Evolutionary conservation across 2,329 filamentous ascomycete species (phyloP).

Genomic region (Plectosphaerella sp.): DNA sequence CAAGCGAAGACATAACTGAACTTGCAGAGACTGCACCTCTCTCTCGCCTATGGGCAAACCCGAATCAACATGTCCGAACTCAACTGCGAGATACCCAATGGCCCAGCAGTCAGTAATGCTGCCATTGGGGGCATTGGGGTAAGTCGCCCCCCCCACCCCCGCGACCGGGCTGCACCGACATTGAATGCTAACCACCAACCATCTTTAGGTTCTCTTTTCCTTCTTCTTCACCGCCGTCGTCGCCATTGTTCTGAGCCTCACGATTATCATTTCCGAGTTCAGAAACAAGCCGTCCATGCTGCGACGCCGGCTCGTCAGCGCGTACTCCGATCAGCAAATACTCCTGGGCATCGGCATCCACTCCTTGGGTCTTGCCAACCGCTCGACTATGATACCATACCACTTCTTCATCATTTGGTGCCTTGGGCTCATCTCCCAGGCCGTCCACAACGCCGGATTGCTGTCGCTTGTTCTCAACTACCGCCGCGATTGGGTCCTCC

Average conservation of each 20-base stretch:
- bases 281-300: constrained; percentile 45
- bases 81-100: constrained; percentile 18
- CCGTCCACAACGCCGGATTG: constrained; percentile 61
- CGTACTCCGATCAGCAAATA: constrained; percentile 61
- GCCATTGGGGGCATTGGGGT: constrained; percentile 55
- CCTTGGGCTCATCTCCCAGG: constrained; percentile 58
- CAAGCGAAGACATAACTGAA: neutral
- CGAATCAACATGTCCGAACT: constrained; percentile 2
- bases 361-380: constrained; percentile 56
- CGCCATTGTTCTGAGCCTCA: constrained; percentile 49
- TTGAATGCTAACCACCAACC: neutral
- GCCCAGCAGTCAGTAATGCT: constrained; percentile 47
- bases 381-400: constrained; percentile 55
- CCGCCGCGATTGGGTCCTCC: constrained; percentile 59
- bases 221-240: constrained; percentile 61
- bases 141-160: constrained; percentile 20
- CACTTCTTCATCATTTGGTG: constrained; percentile 72
- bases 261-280: constrained; percentile 52
- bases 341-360: constrained; percentile 67
- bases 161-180: neutral
- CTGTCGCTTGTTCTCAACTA: constrained; percentile 64
- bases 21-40: neutral
- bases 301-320: constrained; percentile 58
- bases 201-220: constrained; percentile 52
- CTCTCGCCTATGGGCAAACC: neutral